phyloP scores from a whole-genome alignment of 345 rosid genomes.

The Populus ilicifolia region DNA sequence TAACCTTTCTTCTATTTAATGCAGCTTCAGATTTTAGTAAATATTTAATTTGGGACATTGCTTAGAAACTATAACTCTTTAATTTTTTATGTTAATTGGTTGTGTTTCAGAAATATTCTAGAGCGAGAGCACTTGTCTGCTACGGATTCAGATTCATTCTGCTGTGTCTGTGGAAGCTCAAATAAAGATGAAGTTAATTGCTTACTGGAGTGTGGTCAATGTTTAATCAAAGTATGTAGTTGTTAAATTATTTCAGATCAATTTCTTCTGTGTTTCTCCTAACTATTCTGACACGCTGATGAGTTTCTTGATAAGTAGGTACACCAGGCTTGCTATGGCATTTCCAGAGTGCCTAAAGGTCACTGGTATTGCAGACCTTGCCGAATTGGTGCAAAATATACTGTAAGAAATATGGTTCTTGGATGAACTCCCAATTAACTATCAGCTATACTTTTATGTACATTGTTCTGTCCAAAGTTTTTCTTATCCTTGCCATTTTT shows the following conservation, averaged over 20 bases:
- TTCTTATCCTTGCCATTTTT: neutral
- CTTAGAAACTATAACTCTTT: neutral
- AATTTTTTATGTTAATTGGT: slow-evolving; percentile 3
- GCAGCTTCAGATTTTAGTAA: neutral
- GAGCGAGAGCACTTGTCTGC: slow-evolving; percentile 12
- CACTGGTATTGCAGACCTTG: slow-evolving; percentile 51
- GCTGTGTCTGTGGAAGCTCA: slow-evolving; percentile 53
- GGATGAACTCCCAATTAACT: too few relatives aligned
- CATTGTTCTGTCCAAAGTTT: neutral
- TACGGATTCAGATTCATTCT: slow-evolving; percentile 25
- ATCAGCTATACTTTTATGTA: neutral
- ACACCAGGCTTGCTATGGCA: slow-evolving; percentile 57
- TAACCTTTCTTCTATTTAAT: neutral
- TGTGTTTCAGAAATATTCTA: slow-evolving; percentile 22
- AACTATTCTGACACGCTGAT: slow-evolving; percentile 1
- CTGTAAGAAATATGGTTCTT: slow-evolving; percentile 25
- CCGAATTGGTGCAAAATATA: slow-evolving; percentile 33
- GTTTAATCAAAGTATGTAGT: slow-evolving; percentile 36
- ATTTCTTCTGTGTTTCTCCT: neutral
- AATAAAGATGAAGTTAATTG: slow-evolving; percentile 38
- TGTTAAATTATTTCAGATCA: neutral
- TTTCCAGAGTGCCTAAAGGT: slow-evolving; percentile 41
- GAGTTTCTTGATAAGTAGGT: slow-evolving; percentile 26
- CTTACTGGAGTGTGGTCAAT: slow-evolving; percentile 39
- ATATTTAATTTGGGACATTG: neutral